phyloP scores from a whole-genome alignment of 2,329 filamentous ascomycete genomes.

The Elsinoe necatrix region DNA sequence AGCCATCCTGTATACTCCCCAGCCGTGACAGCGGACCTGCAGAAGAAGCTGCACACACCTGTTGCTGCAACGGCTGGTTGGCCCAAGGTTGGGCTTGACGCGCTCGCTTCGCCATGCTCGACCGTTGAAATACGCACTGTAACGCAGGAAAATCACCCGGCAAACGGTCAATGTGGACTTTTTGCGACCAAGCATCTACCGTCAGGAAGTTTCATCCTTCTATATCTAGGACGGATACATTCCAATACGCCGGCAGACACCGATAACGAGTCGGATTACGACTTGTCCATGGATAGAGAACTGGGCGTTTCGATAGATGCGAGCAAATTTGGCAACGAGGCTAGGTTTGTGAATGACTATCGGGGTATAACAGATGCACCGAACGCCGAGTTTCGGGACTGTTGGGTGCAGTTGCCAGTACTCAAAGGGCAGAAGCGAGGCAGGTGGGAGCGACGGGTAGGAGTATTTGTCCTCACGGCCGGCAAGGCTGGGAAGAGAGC shows the following conservation, averaged over 20 bases:
- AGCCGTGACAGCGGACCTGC: conserved; percentile 22
- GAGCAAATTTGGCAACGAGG: conserved; percentile 42
- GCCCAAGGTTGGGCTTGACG: conserved; percentile 20
- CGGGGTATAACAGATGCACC: conserved; percentile 37
- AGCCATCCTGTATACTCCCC: conserved; percentile 27
- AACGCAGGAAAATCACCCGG: conserved; percentile 35
- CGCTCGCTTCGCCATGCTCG: conserved; percentile 27
- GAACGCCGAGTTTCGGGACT: conserved; percentile 33
- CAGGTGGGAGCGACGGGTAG: conserved; percentile 40
- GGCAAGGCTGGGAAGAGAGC: conserved; percentile 42
- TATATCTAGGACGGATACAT: conserved; percentile 44
- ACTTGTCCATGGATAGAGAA: conserved; percentile 44
- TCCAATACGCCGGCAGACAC: conserved; percentile 35
- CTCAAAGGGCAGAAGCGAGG: conserved; percentile 28
- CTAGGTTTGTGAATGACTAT: conserved; percentile 48
- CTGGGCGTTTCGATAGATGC: conserved; percentile 43
- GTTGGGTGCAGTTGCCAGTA: conserved; percentile 31
- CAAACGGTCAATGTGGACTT: conserved; percentile 40
- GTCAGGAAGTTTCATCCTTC: conserved; percentile 41
- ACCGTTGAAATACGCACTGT: conserved; percentile 38
- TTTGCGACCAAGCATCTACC: conserved; percentile 38
- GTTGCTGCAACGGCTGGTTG: conserved; percentile 22
- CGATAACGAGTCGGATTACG: conserved; percentile 42
- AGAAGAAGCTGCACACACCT: conserved; percentile 23
- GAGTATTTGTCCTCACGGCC: conserved; percentile 42